A percentile compares a stretch with the other conserved stretches of the same genome.
phyloP scores from a whole-genome alignment of 805 yeast genomes.

The Cyberlindnera maritima region DNA sequence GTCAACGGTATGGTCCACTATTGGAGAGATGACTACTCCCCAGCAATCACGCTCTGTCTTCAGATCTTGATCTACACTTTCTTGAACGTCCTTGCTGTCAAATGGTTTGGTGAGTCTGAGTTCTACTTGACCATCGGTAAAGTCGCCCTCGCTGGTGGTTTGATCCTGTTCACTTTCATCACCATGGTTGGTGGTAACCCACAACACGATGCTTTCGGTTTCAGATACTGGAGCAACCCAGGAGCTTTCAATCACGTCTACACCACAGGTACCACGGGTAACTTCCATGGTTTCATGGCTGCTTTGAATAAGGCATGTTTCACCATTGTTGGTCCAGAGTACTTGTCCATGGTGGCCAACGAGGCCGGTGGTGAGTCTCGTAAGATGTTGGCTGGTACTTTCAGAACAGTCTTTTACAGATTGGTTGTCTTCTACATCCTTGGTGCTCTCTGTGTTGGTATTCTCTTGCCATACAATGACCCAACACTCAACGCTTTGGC shows the following conservation, averaged over 20 bases:
- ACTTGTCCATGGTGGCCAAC: constrained; percentile 78
- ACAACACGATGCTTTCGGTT: constrained; percentile 56
- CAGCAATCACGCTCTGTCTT: constrained; percentile 65
- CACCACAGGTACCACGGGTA: constrained; percentile 56
- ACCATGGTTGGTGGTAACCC: constrained; percentile 90
- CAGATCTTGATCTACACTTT: constrained; percentile 61
- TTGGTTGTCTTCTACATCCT: constrained; percentile 57
- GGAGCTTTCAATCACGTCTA: constrained; percentile 55
- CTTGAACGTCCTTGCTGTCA: constrained; percentile 69
- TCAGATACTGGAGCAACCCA: constrained; percentile 48
- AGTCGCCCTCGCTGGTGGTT: constrained; percentile 67
- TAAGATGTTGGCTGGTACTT: constrained; percentile 67
- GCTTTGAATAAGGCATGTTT: constrained; percentile 71
- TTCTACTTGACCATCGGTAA: constrained; percentile 74
- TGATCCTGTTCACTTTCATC: constrained; percentile 68
- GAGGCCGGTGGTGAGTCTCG: constrained; percentile 73
- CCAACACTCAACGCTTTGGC: constrained; percentile 46
- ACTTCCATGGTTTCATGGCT: constrained; percentile 69
- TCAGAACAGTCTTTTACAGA: constrained; percentile 66
- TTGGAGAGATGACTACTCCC: constrained; percentile 74
- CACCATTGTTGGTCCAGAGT: constrained; percentile 84
- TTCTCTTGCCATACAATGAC: constrained; percentile 61
- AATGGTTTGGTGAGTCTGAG: constrained; percentile 76
- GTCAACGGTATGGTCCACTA: constrained; percentile 60
- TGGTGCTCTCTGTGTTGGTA: constrained; percentile 66